A percentile compares a stretch with the other conserved stretches of the same genome.
Evolutionary conservation across 176 grass and related monocot genomes (phyloP).

Genomic region (Panicum miliaceum): DNA sequence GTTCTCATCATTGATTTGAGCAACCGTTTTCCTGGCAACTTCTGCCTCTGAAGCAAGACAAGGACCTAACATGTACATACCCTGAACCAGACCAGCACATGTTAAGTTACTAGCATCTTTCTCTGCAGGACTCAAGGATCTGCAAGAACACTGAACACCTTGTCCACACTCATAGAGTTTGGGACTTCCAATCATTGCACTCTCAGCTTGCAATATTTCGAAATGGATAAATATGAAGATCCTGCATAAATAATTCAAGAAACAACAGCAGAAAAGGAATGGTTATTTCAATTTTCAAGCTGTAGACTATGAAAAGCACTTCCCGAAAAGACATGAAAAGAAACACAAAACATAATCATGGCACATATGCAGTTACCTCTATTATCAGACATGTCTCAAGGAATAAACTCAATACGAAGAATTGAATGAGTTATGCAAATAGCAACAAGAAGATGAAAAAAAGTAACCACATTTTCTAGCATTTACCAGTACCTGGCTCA

Average conservation of each 20-base stretch:
- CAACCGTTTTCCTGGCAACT: constrained; percentile 58
- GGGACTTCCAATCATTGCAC: constrained; percentile 53
- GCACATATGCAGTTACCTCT: too few relatives aligned
- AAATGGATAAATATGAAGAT: constrained; percentile 70
- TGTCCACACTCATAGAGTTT: constrained; percentile 41
- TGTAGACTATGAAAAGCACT: not conserved
- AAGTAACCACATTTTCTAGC: too few relatives aligned
- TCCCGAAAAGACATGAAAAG: not conserved
- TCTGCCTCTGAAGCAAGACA: constrained; percentile 19
- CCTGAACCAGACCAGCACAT: not conserved
- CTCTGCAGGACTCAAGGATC: not conserved
- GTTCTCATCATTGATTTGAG: constrained; percentile 66
- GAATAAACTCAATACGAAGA: too few relatives aligned
- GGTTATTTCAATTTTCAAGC: not conserved
- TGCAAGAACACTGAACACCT: not conserved
- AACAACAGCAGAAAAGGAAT: not conserved
- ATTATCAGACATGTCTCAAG: too few relatives aligned
- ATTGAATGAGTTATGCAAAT: too few relatives aligned
- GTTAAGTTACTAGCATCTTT: not conserved
- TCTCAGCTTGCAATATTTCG: constrained; percentile 50
- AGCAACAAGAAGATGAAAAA: too few relatives aligned
- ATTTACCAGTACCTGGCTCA: too few relatives aligned
- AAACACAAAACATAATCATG: not conserved
- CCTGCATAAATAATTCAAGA: constrained; percentile 45
- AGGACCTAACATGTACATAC: not conserved